Conservation (phyloP, 208 protist species). For the Leishmania martiniquensis region DNA sequence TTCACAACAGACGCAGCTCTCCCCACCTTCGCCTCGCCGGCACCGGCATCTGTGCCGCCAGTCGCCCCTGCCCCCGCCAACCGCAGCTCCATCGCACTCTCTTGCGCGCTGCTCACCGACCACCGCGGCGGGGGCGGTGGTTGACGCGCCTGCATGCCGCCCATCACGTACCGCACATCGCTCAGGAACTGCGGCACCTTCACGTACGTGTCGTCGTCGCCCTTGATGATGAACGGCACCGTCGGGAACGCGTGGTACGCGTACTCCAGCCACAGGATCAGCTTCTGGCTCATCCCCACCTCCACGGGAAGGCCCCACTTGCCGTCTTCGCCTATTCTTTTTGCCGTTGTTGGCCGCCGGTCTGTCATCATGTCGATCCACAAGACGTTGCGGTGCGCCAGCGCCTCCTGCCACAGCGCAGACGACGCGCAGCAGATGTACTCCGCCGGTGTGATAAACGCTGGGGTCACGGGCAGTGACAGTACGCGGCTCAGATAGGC, state of each 20-base stretch:
- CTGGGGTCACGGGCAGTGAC: no score
- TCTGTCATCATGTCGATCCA: constrained; percentile 37
- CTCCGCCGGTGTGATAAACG: no score
- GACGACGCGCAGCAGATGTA: no score
- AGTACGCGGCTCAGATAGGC: no score
- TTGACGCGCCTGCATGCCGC: background rate
- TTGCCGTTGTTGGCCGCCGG: constrained; percentile 21
- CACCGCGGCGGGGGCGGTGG: no score
- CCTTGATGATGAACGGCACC: constrained; percentile 43
- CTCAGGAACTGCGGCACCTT: constrained; percentile 54
- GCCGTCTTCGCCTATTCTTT: constrained; percentile 15
- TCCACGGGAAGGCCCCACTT: constrained; percentile 37
- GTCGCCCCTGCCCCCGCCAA: no score
- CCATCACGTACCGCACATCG: constrained; percentile 29
- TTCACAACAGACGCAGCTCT: no score
- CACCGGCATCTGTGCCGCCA: no score
- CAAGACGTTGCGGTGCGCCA: constrained; percentile 33
- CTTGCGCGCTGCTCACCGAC: background rate
- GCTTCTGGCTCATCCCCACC: constrained; percentile 45
- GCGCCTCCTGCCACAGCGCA: constrained; percentile 35
- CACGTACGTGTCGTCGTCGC: constrained; percentile 57
- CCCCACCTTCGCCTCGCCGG: background rate
- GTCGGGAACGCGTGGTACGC: constrained; percentile 38
- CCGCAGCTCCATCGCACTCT: no score
- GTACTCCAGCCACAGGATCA: constrained; percentile 42